A percentile compares a stretch with the other conserved stretches of the same genome.
Evolutionary conservation across 176 grass and related monocot genomes (phyloP).

Genomic region (Thalia dealbata): DNA sequence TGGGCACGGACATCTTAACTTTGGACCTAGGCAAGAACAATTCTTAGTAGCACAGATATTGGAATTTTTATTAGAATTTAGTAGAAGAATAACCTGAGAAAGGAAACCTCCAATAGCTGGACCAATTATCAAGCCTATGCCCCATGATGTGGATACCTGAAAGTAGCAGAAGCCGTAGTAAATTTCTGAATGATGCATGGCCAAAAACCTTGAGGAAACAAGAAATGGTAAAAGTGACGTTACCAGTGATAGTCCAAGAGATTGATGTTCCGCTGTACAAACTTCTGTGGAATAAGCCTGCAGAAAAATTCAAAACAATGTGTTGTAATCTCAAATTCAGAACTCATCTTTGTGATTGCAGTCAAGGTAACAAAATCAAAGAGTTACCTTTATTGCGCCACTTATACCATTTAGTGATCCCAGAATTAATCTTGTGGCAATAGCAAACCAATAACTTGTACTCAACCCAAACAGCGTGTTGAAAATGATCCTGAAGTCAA

Average conservation of each 20-base stretch:
- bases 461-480: slow-evolving; percentile 58
- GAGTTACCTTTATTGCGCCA: slow-evolving; percentile 48
- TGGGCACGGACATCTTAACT: background rate
- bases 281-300: slow-evolving; percentile 75
- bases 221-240: background rate
- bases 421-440: slow-evolving; percentile 41
- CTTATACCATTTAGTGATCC: slow-evolving; percentile 39
- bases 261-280: slow-evolving; percentile 38
- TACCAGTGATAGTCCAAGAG: slow-evolving; percentile 49
- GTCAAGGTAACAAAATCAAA: background rate
- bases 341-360: background rate
- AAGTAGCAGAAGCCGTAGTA: background rate
- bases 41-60: background rate
- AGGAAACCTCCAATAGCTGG: slow-evolving; percentile 62
- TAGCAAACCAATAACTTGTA: slow-evolving; percentile 59
- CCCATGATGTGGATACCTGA: slow-evolving; percentile 44
- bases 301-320: slow-evolving; percentile 9
- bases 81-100: slow-evolving; percentile 33
- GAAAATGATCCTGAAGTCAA: slow-evolving; percentile 42
- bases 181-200: background rate
- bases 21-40: background rate
- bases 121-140: slow-evolving; percentile 55
- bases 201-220: background rate
- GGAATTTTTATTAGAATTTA: background rate
- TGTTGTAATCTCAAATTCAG: background rate